These are phyloP conservation scores for Neonectria punicea DNA, from an alignment of 2,329 filamentous ascomycete species.

Conservation along the genomic window DNA sequence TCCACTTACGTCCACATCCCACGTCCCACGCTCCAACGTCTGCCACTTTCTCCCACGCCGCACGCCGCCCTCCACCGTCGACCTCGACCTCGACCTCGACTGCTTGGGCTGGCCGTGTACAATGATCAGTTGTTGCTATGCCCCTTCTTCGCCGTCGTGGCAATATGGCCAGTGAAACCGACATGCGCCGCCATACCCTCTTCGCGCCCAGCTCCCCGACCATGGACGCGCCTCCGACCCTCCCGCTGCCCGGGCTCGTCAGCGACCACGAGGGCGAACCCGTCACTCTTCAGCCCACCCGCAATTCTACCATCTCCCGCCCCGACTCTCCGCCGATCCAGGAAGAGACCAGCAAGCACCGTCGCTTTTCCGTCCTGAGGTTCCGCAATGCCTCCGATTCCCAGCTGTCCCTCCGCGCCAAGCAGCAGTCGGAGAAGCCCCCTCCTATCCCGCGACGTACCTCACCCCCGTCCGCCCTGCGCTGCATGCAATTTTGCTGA, in stretches of 20 bases:
- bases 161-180: conserved; percentile 68
- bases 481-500: conserved; percentile 30
- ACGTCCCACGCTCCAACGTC: background rate
- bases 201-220: conserved; percentile 44
- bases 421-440: conserved; percentile 69
- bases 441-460: conserved; percentile 70
- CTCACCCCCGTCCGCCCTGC: conserved; percentile 35
- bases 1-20: conserved; percentile 1
- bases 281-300: conserved; percentile 36
- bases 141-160: conserved; percentile 71
- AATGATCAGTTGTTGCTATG: conserved; percentile 60
- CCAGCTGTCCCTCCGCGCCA: conserved; percentile 81
- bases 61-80: conserved; percentile 14
- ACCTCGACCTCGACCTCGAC: conserved; percentile 12
- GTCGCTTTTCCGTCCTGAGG: conserved; percentile 77
- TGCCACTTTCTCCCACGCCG: background rate
- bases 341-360: conserved; percentile 66
- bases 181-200: conserved; percentile 65
- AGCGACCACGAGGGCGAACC: conserved; percentile 31
- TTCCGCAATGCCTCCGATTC: conserved; percentile 95
- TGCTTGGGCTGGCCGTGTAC: conserved; percentile 44
- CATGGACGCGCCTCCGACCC: conserved; percentile 41
- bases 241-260: conserved; percentile 34
- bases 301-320: conserved; percentile 45
- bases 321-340: conserved; percentile 63